These are phyloP conservation scores for Globisporangium viniferum DNA, from an alignment of 352 stramenopile genomes.

Conservation along the genomic window DNA sequence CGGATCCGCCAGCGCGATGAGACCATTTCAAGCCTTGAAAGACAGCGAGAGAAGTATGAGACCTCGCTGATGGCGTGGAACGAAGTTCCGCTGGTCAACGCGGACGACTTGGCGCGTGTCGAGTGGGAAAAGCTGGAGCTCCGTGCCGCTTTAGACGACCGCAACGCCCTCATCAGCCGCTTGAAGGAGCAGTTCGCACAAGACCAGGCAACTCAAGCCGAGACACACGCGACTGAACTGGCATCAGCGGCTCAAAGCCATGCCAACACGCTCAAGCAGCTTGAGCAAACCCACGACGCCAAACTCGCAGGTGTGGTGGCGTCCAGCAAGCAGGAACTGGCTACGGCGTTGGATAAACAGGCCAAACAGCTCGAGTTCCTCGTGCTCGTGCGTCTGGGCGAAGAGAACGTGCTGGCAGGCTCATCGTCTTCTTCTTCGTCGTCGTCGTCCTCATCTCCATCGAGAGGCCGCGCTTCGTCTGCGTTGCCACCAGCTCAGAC, in stretches of 20 bases:
- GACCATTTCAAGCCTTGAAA: neutral
- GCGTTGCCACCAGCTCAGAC: slow-evolving; percentile 18
- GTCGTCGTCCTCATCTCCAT: neutral
- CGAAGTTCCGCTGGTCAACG: neutral
- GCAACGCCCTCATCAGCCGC: neutral
- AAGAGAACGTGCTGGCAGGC: neutral
- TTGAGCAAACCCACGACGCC: neutral
- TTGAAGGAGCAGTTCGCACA: neutral
- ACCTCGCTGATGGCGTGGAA: slow-evolving; percentile 10
- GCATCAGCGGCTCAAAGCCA: neutral
- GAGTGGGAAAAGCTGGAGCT: slow-evolving; percentile 1
- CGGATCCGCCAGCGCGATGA: slow-evolving; percentile 2
- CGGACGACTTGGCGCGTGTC: neutral
- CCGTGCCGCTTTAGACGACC: neutral
- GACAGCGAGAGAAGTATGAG: neutral
- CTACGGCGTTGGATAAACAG: slow-evolving; percentile 37
- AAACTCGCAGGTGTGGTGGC: neutral
- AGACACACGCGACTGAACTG: slow-evolving; percentile 7
- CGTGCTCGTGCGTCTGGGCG: slow-evolving; percentile 20
- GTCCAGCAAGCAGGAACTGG: slow-evolving; percentile 18
- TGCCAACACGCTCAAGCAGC: neutral
- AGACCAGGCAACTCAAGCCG: neutral
- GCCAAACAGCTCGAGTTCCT: slow-evolving; percentile 45
- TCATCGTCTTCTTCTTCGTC: neutral
- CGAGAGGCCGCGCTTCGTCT: neutral